Conservation (phyloP, 2,329 filamentous ascomycete species). For the Colletotrichum limetticola region DNA sequence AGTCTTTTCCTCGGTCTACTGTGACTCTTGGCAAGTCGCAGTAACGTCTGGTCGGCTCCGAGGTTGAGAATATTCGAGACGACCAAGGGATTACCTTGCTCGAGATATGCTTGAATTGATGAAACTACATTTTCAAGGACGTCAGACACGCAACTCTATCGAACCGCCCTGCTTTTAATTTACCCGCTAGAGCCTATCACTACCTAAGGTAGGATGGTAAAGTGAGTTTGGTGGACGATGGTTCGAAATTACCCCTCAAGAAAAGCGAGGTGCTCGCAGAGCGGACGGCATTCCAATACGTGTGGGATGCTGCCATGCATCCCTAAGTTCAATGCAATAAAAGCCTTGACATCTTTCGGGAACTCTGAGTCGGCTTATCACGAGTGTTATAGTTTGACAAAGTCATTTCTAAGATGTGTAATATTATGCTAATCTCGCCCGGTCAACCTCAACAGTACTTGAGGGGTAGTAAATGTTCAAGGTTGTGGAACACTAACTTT, state of each 20-base stretch:
- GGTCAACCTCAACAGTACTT: not conserved
- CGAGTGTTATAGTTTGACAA: not conserved
- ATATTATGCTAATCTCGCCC: not conserved
- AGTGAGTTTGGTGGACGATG: not conserved
- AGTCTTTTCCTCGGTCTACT: not conserved
- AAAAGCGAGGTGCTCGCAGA: not conserved
- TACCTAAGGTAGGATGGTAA: not conserved
- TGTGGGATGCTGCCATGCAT: not conserved
- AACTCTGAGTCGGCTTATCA: not conserved
- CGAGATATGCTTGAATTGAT: slow-evolving; percentile 29
- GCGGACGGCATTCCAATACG: not conserved
- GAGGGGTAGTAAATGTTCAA: not conserved
- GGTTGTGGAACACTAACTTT: not conserved
- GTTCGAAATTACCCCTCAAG: too few species aligned
- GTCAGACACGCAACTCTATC: slow-evolving; percentile 10
- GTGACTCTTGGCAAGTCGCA: slow-evolving; percentile 24
- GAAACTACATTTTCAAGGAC: not conserved
- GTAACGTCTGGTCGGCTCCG: not conserved
- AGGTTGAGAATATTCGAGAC: not conserved
- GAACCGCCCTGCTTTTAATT: not conserved
- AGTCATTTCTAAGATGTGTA: not conserved
- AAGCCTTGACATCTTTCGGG: not conserved
- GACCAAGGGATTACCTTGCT: slow-evolving; percentile 8
- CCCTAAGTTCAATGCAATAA: not conserved
- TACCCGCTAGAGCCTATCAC: not conserved